Conservation (phyloP, 192 early-diverging fungal genomes). For the Backusella liffmaniae region DNA sequence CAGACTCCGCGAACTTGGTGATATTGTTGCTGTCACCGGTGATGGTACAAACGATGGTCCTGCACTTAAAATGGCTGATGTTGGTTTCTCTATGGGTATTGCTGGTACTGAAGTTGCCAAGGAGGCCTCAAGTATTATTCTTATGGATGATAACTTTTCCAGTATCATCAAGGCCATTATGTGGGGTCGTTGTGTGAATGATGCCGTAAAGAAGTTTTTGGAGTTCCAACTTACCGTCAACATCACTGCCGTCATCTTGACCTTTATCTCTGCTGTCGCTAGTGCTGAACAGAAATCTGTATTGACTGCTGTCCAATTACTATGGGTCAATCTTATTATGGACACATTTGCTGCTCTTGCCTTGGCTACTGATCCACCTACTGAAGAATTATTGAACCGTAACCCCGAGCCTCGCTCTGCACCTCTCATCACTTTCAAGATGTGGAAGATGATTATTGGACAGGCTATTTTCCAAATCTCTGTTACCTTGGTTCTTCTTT, state of each 20-base stretch:
- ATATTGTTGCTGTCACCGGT: conserved; percentile 97
- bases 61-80: conserved; percentile 91
- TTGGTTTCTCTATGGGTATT: conserved; percentile 99
- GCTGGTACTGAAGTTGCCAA: conserved; percentile 99
- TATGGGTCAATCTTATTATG: conserved; percentile 99
- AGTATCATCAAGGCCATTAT: conserved; percentile 96
- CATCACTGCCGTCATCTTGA: conserved; percentile 85
- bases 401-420: conserved; percentile 78
- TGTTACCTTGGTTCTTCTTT: conserved; percentile 72
- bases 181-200: conserved; percentile 97
- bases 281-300: conserved; percentile 70
- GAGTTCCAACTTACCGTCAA: conserved; percentile 99
- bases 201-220: conserved; percentile 96
- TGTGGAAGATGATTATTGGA: conserved; percentile 97
- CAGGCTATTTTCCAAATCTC: conserved; percentile 90
- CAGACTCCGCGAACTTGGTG: conserved; percentile 82
- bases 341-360: conserved; percentile 98
- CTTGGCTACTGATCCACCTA: conserved; percentile 93
- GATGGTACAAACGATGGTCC: conserved; percentile 99
- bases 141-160: conserved; percentile 99
- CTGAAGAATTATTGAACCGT: conserved; percentile 76
- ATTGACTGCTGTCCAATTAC: conserved; percentile 91
- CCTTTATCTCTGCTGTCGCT: conserved; percentile 75
- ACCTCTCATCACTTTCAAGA: conserved; percentile 81
- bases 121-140: conserved; percentile 94